Conservation (phyloP, 148 eudicot species). For the Dianthus caryophyllus region DNA sequence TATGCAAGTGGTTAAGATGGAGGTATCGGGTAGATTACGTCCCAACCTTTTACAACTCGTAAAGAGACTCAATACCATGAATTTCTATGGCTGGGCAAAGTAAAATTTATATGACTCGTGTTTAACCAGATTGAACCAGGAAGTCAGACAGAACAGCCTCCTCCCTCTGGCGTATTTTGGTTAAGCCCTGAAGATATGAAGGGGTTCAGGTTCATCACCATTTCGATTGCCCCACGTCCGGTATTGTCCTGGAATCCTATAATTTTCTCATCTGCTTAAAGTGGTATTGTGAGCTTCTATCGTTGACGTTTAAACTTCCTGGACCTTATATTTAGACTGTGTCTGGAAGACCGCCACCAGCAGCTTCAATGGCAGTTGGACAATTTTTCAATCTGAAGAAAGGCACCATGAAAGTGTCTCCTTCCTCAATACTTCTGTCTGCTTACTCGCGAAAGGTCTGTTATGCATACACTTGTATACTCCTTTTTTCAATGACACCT, state of each 20-base stretch:
- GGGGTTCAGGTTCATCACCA: slow-evolving; percentile 85
- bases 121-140: slow-evolving; percentile 82
- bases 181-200: slow-evolving; percentile 60
- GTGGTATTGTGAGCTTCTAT: neutral
- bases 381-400: slow-evolving; percentile 75
- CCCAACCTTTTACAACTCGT: neutral
- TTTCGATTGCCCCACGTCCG: slow-evolving; percentile 98
- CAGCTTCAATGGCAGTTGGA: slow-evolving; percentile 97
- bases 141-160: slow-evolving; percentile 97
- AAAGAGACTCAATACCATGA: neutral
- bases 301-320: slow-evolving; percentile 13
- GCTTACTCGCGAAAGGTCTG: slow-evolving; percentile 49
- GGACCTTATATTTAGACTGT: slow-evolving; percentile 48
- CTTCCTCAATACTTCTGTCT: slow-evolving; percentile 52
- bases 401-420: slow-evolving; percentile 47
- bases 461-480: slow-evolving; percentile 3
- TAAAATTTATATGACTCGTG: neutral
- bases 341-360: slow-evolving; percentile 98
- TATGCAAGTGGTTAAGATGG: neutral
- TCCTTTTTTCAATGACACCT: neutral
- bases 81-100: neutral
- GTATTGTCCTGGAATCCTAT: slow-evolving; percentile 36
- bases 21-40: neutral
- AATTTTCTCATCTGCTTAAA: neutral
- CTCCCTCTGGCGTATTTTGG: slow-evolving; percentile 92